Evolutionary conservation across 208 protist species (phyloP).

Genomic region (Phytomonas sp.): DNA sequence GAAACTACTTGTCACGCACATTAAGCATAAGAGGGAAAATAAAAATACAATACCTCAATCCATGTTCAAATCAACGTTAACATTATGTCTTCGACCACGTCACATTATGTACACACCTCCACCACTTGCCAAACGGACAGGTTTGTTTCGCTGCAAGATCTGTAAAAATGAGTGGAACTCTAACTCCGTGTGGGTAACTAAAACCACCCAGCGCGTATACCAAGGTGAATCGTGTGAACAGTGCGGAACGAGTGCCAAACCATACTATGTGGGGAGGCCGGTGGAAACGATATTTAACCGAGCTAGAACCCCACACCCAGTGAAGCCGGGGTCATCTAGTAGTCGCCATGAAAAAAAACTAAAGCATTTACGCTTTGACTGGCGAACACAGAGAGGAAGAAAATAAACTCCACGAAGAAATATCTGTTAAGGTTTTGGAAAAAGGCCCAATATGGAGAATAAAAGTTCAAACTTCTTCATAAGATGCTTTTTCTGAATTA

Average conservation of each 20-base stretch:
- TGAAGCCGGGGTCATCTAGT: constrained; percentile 60
- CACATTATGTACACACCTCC: constrained; percentile 86
- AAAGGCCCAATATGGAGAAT: neutral
- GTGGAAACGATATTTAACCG: constrained; percentile 84
- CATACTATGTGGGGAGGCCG: constrained; percentile 75
- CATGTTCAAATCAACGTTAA: constrained; percentile 40
- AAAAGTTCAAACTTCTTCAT: constrained; percentile 2
- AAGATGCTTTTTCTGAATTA: too few species aligned
- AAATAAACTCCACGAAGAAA: constrained; percentile 5
- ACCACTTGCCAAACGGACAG: constrained; percentile 55
- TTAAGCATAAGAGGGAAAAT: neutral
- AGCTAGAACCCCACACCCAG: constrained; percentile 52
- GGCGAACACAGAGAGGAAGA: constrained; percentile 48
- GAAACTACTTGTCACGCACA: neutral
- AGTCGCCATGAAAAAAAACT: constrained; percentile 59
- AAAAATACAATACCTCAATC: neutral
- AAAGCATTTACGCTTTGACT: constrained; percentile 71
- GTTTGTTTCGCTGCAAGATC: constrained; percentile 58
- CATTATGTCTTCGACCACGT: constrained; percentile 56
- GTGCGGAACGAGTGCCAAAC: constrained; percentile 79
- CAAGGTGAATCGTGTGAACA: constrained; percentile 80
- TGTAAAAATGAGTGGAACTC: constrained; percentile 66
- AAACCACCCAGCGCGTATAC: constrained; percentile 83
- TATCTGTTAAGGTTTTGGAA: neutral
- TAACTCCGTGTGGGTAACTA: constrained; percentile 80